These are phyloP conservation scores for Knoxdaviesia proteae DNA, from an alignment of 2,329 filamentous ascomycete genomes.

Conservation along the genomic window DNA sequence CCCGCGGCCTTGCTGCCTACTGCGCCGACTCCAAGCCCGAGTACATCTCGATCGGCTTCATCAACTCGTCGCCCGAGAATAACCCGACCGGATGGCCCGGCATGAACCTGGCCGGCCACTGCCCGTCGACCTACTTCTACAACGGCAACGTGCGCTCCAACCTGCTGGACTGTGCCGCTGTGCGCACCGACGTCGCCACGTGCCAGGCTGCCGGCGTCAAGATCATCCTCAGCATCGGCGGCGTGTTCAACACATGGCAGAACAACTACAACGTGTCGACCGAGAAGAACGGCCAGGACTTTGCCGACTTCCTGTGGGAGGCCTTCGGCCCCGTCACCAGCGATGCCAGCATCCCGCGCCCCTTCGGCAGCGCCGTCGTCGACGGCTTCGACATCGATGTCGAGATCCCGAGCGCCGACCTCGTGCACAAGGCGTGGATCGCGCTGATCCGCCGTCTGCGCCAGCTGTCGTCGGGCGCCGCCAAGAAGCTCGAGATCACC, in stretches of 20 bases:
- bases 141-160: conserved; percentile 8
- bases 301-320: conserved; percentile 17
- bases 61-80: conserved; percentile 17
- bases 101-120: conserved; percentile 19
- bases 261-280: conserved; percentile 14
- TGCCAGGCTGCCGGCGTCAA: conserved; percentile 21
- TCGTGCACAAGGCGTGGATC: conserved; percentile 16
- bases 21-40: conserved; percentile 16
- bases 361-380: conserved; percentile 14
- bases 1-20: conserved; percentile 12
- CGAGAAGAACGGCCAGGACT: conserved; percentile 12
- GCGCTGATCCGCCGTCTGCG: conserved; percentile 17
- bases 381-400: conserved; percentile 24
- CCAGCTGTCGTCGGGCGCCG: conserved; percentile 8
- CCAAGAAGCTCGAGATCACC: conserved; percentile 15
- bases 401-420: conserved; percentile 8
- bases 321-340: conserved; percentile 17
- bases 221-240: conserved; percentile 19
- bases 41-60: conserved; percentile 17
- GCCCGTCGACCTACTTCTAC: conserved; percentile 10
- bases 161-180: conserved; percentile 15
- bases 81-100: conserved; percentile 14
- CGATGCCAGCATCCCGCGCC: conserved; percentile 14
- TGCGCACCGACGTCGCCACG: conserved; percentile 18
- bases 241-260: neutral